Evolutionary conservation across 768 basidiomycete species (phyloP), one percentile per base, ranked within the genome.

Genomic region (Hygrophorus russula): DNA sequence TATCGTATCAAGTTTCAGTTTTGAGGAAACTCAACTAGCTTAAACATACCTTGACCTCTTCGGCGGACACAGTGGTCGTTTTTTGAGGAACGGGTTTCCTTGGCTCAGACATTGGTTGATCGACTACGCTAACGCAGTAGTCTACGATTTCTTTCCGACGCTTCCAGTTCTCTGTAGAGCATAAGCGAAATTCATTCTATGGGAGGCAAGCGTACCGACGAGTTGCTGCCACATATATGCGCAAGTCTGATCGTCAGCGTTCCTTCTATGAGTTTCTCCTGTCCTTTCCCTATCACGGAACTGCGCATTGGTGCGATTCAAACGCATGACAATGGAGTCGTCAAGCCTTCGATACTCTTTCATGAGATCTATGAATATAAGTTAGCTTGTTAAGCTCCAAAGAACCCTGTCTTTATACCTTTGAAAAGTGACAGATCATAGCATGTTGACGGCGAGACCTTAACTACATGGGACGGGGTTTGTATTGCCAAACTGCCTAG

Each of bases 281-380:
- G 62, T 51, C 5, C 84, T 73, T 51, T 84, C 78, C 49, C 71
- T 68, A 63, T 90, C 88, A 41, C 84, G 73, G 59, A 81, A 77
- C 42, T 78, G 70, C 4, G 87, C 87, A 45, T 72, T 75, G 31
- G 84, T 81, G 39, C 87, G 76, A 58, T 91, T 90, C 37, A 89
- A 59, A 28, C 88, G 70, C 80, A 87, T 85, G 32, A 71, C 74
- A 50, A 91, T 81, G 5, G 76, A 66, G 54, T 91, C 87, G 61
- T 91, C 87, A 11, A 90, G 64, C 52, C 69, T 76, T 54, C 87
- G 72, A 59, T 89, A 90, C 60, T 90, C 86, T 55, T 70, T 78
- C 59, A 91, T 67, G 53, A 90, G 75, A 47, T 87, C 88, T 91
- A 57, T 35, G 36, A 31, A 37, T 43, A 44, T 8, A 19, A 8